Percentiles rank a stretch among this genome's conserved stretches.
phyloP scores from a whole-genome alignment of 2,329 filamentous ascomycete genomes.

The Decorospora gaudefroyi region DNA sequence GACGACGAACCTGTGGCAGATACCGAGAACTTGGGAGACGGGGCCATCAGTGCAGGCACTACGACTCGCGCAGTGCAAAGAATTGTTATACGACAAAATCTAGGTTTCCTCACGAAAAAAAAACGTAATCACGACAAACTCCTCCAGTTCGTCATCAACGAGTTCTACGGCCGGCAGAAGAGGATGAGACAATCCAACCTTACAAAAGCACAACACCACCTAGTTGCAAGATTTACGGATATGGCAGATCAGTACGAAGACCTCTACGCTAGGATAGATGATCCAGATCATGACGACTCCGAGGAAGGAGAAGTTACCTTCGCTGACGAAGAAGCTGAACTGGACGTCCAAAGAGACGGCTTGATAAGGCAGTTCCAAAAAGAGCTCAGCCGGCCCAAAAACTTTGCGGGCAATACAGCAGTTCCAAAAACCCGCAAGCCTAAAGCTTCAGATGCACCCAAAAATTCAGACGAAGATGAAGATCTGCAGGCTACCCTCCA shows the following conservation, averaged over 20 bases:
- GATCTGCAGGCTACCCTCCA: not conserved
- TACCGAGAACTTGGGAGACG: no score
- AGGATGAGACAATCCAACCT: not conserved
- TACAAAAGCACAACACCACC: not conserved
- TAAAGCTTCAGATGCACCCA: not conserved
- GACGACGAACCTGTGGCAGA: not conserved
- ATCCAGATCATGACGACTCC: no score
- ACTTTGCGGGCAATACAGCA: no score
- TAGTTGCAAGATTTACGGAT: not conserved
- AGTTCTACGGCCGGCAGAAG: not conserved
- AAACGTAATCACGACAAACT: not conserved
- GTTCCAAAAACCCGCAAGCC: no score
- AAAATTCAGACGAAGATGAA: not conserved
- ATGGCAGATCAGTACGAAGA: not conserved
- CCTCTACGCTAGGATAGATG: no score
- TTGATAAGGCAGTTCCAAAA: conserved; percentile 4
- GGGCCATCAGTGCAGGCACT: not conserved
- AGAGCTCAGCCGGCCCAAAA: conserved; percentile 3
- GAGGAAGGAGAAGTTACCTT: not conserved
- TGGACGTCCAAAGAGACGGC: not conserved
- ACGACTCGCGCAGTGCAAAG: conserved; percentile 1
- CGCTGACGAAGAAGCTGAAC: not conserved
- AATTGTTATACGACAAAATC: conserved; percentile 5
- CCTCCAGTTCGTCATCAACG: conserved; percentile 2
- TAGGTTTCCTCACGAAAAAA: not conserved